These are phyloP conservation scores for Aspergillus sp. DNA, from an alignment of 2,329 filamentous ascomycete genomes.

Conservation along the genomic window DNA sequence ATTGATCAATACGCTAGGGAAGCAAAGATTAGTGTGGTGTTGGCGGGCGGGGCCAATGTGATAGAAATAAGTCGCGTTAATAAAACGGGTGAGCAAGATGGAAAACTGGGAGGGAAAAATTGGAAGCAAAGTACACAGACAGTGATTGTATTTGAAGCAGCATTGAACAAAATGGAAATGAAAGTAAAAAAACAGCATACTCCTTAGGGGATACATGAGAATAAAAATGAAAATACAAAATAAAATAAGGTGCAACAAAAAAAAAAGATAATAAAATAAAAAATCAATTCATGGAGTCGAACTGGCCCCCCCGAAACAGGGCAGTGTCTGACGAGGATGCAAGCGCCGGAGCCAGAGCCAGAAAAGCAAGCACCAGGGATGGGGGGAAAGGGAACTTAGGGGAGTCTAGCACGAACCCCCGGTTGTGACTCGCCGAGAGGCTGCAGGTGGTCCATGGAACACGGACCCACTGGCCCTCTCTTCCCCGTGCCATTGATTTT, in stretches of 20 bases:
- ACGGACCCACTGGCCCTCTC: conserved; percentile 18
- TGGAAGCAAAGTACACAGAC: not conserved
- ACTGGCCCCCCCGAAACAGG: conserved; percentile 19
- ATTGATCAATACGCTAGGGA: not conserved
- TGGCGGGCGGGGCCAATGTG: conserved; percentile 17
- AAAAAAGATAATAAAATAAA: not conserved
- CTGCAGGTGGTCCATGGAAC: conserved; percentile 27
- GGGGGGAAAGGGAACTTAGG: conserved; percentile 4
- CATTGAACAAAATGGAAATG: not conserved
- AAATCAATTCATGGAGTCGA: conserved; percentile 13
- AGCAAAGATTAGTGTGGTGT: conserved; percentile 12
- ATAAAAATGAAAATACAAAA: not conserved
- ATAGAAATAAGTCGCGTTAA: conserved; percentile 3
- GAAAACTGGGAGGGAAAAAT: not conserved
- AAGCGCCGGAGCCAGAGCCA: conserved; percentile 22
- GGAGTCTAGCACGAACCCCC: conserved; percentile 28
- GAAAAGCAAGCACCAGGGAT: conserved; percentile 20
- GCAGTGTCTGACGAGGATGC: conserved; percentile 23
- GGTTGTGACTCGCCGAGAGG: conserved; percentile 27
- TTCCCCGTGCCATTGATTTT: conserved; percentile 25
- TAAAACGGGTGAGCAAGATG: not conserved
- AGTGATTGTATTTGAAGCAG: not conserved
- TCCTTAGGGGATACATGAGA: not conserved
- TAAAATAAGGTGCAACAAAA: not conserved
- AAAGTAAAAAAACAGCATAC: too few species aligned